These are phyloP conservation scores for Cunninghamia lanceolata DNA, from an alignment of 75 land plant genomes.

Conservation along the genomic window DNA sequence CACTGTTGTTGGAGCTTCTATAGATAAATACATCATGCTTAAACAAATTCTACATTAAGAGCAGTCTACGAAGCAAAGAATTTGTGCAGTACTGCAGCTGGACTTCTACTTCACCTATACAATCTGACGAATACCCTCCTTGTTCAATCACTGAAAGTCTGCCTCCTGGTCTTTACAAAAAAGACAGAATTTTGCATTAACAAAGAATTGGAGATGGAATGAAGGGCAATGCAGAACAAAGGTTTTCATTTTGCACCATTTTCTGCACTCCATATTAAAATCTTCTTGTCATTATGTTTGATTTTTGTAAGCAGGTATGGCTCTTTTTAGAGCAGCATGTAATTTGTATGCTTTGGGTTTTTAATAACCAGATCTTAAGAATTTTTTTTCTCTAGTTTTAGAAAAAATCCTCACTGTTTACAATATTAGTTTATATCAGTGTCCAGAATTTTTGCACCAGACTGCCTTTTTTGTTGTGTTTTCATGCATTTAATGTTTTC, in stretches of 20 bases:
- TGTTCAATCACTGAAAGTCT: too few species aligned
- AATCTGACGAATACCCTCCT: too few species aligned
- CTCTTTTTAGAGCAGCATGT: background rate
- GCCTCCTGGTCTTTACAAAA: background rate
- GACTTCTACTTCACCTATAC: too few species aligned
- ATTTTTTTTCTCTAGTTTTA: too few species aligned
- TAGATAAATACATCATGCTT: too few species aligned
- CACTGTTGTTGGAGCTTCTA: too few species aligned
- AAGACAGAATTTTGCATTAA: background rate
- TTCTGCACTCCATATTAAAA: background rate
- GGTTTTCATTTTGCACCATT: background rate
- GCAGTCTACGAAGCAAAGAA: too few species aligned
- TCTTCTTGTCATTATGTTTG: background rate
- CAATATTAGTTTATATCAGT: background rate
- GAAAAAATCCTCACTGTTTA: background rate
- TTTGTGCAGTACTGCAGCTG: too few species aligned
- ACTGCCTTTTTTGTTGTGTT: background rate
- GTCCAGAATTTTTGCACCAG: background rate
- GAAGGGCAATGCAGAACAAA: background rate
- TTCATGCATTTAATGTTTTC: background rate
- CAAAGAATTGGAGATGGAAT: background rate
- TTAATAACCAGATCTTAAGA: background rate
- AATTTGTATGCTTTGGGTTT: background rate
- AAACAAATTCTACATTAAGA: too few species aligned
- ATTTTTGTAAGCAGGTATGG: background rate